A percentile compares a stretch with the other conserved stretches of the same genome.
Evolutionary conservation across 257 asterid species (phyloP).

Genomic region (Gardenia jasminoides): DNA sequence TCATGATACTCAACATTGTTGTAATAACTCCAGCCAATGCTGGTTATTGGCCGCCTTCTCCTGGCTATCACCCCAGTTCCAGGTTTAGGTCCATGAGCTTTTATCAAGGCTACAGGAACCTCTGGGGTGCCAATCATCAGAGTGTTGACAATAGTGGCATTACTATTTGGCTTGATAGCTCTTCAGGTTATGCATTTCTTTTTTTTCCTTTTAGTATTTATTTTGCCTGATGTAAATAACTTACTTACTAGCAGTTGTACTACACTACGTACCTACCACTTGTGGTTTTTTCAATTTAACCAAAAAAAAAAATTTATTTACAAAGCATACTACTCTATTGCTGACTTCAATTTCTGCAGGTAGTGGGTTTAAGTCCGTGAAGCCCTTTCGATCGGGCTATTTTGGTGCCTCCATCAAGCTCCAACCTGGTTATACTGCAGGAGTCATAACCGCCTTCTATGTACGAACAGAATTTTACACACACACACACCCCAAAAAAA

Average conservation of each 20-base stretch:
- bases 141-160: constrained; percentile 56
- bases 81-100: constrained; percentile 57
- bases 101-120: constrained; percentile 54
- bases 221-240: background rate
- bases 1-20: constrained; percentile 13
- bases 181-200: constrained; percentile 67
- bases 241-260: background rate
- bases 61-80: constrained; percentile 77
- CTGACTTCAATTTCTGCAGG: constrained; percentile 39
- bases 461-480: background rate
- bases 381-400: constrained; percentile 89
- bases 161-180: constrained; percentile 77
- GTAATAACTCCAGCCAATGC: constrained; percentile 34
- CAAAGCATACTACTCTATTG: background rate
- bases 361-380: constrained; percentile 94
- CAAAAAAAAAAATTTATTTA: background rate
- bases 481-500: no score
- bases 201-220: background rate
- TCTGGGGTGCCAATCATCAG: constrained; percentile 83
- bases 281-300: no score
- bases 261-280: background rate
- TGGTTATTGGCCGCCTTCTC: constrained; percentile 68
- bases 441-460: constrained; percentile 93
- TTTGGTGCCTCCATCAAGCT: constrained; percentile 89
- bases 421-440: constrained; percentile 93